A percentile compares a stretch with the other conserved stretches of the same genome.
Evolutionary conservation across 148 eudicot genomes (phyloP).

Genomic region (Amaranthus palmeri): DNA sequence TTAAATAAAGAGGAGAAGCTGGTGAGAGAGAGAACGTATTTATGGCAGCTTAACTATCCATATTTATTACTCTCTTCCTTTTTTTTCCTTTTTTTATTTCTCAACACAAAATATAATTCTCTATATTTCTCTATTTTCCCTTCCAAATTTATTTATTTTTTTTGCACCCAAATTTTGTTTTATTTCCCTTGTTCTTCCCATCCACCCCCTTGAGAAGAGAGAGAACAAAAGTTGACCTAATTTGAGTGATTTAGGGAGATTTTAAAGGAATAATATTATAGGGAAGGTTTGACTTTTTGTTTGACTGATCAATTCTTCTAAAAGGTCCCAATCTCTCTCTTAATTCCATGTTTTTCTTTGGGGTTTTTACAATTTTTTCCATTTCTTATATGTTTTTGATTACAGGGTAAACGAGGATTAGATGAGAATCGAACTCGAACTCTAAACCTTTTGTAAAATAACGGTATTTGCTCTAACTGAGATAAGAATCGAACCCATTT

Average conservation of each 20-base stretch:
- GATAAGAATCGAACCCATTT: no score
- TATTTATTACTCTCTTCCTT: constrained; percentile 14
- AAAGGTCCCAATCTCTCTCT: constrained; percentile 7
- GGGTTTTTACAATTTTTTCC: neutral
- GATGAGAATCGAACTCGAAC: no score
- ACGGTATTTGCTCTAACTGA: no score
- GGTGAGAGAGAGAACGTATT: constrained; percentile 23
- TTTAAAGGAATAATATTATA: constrained; percentile 4
- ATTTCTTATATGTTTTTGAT: neutral
- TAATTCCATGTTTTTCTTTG: neutral
- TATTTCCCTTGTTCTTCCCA: constrained; percentile 8
- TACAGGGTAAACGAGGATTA: no score
- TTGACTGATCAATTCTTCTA: constrained; percentile 18
- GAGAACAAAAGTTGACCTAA: constrained; percentile 29
- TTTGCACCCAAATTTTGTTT: neutral
- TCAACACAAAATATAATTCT: neutral
- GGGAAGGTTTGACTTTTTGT: neutral
- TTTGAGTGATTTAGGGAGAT: constrained; percentile 2
- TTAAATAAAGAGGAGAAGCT: constrained; percentile 4
- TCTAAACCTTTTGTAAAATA: no score
- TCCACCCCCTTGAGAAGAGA: constrained; percentile 13
- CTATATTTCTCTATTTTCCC: neutral
- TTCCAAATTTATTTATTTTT: neutral
- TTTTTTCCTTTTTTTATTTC: neutral
- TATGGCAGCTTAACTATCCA: constrained; percentile 35